Conservation (phyloP, 768 basidiomycete genomes). For the Neoboletus brunneissimus region DNA sequence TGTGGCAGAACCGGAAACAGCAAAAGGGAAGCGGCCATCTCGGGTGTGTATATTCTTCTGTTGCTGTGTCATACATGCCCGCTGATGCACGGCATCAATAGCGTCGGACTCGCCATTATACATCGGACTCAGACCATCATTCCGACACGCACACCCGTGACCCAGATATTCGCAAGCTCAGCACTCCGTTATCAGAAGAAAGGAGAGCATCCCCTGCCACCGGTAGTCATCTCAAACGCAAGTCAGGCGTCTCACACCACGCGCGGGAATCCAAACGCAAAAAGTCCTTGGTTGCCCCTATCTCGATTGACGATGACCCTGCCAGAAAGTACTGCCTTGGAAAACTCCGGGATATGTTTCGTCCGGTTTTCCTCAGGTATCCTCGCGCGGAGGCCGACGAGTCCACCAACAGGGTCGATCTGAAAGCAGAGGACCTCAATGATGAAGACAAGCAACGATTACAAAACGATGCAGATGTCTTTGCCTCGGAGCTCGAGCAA, state of each 20-base stretch:
- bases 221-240: slow-evolving; percentile 49
- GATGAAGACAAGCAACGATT: slow-evolving; percentile 58
- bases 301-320: slow-evolving; percentile 58
- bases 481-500: slow-evolving; percentile 70
- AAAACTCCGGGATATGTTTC: slow-evolving; percentile 71
- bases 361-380: slow-evolving; percentile 68
- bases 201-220: slow-evolving; percentile 21
- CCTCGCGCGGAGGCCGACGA: slow-evolving; percentile 47
- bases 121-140: slow-evolving; percentile 41
- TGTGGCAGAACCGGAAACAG: slow-evolving; percentile 43
- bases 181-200: slow-evolving; percentile 19
- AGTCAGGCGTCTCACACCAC: slow-evolving; percentile 39
- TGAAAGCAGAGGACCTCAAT: slow-evolving; percentile 52
- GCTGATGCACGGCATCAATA: slow-evolving; percentile 27
- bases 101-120: slow-evolving; percentile 44
- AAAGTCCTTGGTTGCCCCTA: slow-evolving; percentile 40
- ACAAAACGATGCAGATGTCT: slow-evolving; percentile 56
- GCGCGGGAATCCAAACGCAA: slow-evolving; percentile 47
- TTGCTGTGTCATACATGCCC: slow-evolving; percentile 7
- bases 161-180: slow-evolving; percentile 14
- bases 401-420: slow-evolving; percentile 35
- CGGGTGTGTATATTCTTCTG: slow-evolving; percentile 42
- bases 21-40: slow-evolving; percentile 32
- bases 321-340: slow-evolving; percentile 76
- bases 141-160: slow-evolving; percentile 33